phyloP scores from a whole-genome alignment of 768 basidiomycete genomes.

The Mycena venus region DNA sequence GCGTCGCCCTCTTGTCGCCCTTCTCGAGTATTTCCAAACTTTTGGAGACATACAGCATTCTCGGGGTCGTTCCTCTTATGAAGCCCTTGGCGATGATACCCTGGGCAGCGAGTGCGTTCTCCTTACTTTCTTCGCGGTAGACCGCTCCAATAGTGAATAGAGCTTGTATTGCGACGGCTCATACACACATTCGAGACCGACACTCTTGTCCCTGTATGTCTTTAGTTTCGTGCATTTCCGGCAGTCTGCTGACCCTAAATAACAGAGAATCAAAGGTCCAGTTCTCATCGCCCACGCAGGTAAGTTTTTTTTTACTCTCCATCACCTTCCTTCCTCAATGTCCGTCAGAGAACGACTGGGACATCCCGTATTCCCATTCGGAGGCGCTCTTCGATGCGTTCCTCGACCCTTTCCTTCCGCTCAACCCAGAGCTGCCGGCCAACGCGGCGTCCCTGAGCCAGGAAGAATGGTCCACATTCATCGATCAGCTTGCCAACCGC shows the following conservation, averaged over 20 bases:
- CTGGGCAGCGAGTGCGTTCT: conserved; percentile 68
- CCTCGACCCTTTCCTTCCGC: conserved; percentile 73
- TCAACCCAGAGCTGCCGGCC: conserved; percentile 50
- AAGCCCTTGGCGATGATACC: conserved; percentile 79
- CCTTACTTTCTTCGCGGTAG: background rate
- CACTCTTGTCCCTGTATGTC: conserved; percentile 68
- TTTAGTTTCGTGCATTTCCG: background rate
- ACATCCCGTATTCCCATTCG: conserved; percentile 81
- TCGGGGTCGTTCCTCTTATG: conserved; percentile 78
- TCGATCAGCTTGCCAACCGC: conserved; percentile 55
- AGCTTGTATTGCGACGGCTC: conserved; percentile 66
- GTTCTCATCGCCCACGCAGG: conserved; percentile 82
- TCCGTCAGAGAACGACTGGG: conserved; percentile 69
- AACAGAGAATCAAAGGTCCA: conserved; percentile 74
- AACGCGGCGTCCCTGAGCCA: conserved; percentile 47
- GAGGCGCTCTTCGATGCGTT: conserved; percentile 76
- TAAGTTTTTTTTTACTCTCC: conserved; percentile 24
- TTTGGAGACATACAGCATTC: conserved; percentile 75
- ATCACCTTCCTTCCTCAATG: background rate
- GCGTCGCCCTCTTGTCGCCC: conserved; percentile 68
- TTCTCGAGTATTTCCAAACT: conserved; percentile 72
- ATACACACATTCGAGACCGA: conserved; percentile 75
- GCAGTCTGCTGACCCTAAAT: background rate
- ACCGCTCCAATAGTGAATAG: conserved; percentile 46
- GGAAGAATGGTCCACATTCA: conserved; percentile 62